phyloP scores from a whole-genome alignment of 2,329 filamentous ascomycete species.

The Paracorniculantispora psalliotae region DNA sequence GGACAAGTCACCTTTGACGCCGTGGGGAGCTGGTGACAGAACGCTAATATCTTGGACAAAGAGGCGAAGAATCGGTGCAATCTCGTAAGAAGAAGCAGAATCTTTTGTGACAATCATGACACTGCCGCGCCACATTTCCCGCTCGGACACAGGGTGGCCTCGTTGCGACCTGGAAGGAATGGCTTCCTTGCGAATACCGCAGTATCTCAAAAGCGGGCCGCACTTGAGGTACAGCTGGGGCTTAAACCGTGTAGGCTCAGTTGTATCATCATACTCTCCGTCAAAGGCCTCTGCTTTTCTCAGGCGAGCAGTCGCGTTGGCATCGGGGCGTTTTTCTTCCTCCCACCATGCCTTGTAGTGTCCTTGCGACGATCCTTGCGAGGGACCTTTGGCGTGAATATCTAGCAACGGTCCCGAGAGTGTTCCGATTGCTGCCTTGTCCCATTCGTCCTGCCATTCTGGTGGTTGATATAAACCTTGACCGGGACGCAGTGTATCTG shows the following conservation, averaged over 20 bases:
- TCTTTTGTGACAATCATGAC: slow-evolving; percentile 95
- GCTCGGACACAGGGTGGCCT: slow-evolving; percentile 38
- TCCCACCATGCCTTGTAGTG: slow-evolving; percentile 75
- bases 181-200: slow-evolving; percentile 68
- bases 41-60: slow-evolving; percentile 85
- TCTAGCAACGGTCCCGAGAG: slow-evolving; percentile 57
- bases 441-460: slow-evolving; percentile 67
- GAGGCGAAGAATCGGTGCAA: slow-evolving; percentile 71
- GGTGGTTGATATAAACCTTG: slow-evolving; percentile 55
- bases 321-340: slow-evolving; percentile 42
- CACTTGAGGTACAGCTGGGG: slow-evolving; percentile 83
- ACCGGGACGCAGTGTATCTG: slow-evolving; percentile 41
- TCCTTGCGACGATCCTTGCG: slow-evolving; percentile 41
- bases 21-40: slow-evolving; percentile 68
- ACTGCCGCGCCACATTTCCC: slow-evolving; percentile 86
- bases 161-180: slow-evolving; percentile 27
- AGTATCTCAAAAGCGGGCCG: slow-evolving; percentile 85
- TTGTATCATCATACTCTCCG: slow-evolving; percentile 60
- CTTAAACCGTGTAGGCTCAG: slow-evolving; percentile 67
- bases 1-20: slow-evolving; percentile 61
- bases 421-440: slow-evolving; percentile 58
- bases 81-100: slow-evolving; percentile 73
- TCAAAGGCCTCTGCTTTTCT: slow-evolving; percentile 60
- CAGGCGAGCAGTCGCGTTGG: slow-evolving; percentile 41
- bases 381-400: slow-evolving; percentile 37